phyloP scores from a whole-genome alignment of 1,139 yeast genomes.

The Zygoascus sp. region DNA sequence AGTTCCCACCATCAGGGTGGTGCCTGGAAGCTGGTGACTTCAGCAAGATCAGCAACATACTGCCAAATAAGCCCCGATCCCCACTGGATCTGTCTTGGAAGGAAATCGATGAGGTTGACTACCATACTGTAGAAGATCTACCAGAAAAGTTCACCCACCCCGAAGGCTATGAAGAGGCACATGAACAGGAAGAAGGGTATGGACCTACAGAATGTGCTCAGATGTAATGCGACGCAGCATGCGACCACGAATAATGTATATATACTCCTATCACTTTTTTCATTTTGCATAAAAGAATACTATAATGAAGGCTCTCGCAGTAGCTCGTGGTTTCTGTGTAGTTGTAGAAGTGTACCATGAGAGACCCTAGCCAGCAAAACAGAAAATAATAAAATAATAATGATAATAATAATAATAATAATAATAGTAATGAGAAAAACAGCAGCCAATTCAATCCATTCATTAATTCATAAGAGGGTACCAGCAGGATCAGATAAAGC shows the following conservation, averaged over 20 bases:
- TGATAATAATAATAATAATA: neutral
- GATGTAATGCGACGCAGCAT: too few relatives aligned
- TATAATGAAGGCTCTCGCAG: too few relatives aligned
- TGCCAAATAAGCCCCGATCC: conserved; percentile 23
- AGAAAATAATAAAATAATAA: neutral
- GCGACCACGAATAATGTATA: neutral
- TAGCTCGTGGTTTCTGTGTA: too few relatives aligned
- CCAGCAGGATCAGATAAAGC: too few relatives aligned
- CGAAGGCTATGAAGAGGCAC: conserved; percentile 13
- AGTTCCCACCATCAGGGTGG: conserved; percentile 67
- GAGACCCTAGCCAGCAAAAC: neutral
- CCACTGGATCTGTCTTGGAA: conserved; percentile 16
- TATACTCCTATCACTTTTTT: neutral
- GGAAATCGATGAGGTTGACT: conserved; percentile 27
- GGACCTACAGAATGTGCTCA: conserved; percentile 24
- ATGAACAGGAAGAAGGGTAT: conserved; percentile 12
- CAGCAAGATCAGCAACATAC: conserved; percentile 24
- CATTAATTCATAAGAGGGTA: neutral
- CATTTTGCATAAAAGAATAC: neutral
- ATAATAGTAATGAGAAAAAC: neutral
- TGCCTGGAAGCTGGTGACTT: conserved; percentile 29
- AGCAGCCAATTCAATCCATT: neutral
- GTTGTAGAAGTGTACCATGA: neutral
- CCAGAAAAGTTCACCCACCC: conserved; percentile 1
- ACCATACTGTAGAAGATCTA: conserved; percentile 4